These are phyloP conservation scores for Medicago arabica DNA, from an alignment of 306 rosid species.

Conservation along the genomic window DNA sequence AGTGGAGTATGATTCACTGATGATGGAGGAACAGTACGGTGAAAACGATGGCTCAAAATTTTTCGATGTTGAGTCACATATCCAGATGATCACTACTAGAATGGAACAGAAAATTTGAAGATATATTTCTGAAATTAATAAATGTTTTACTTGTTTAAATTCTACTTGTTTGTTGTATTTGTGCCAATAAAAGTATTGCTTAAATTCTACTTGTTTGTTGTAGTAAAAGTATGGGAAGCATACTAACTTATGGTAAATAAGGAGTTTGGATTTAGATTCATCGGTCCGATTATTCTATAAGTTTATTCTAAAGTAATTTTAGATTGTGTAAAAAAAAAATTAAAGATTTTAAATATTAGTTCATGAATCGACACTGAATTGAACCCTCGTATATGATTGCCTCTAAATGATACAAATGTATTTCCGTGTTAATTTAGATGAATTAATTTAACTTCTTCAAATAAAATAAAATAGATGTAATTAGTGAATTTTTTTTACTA, in stretches of 20 bases:
- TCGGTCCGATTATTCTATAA: not conserved
- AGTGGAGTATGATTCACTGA: slow-evolving; percentile 53
- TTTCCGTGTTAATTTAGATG: too few relatives aligned
- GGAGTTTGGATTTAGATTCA: not conserved
- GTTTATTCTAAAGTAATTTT: not conserved
- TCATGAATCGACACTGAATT: too few relatives aligned
- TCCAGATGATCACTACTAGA: slow-evolving; percentile 28
- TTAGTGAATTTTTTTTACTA: too few relatives aligned
- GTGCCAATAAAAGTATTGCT: too few relatives aligned
- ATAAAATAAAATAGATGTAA: too few relatives aligned
- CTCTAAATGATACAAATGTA: too few relatives aligned
- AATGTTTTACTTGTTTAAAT: not conserved
- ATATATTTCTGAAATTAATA: not conserved
- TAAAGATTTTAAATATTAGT: not conserved
- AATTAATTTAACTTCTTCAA: too few relatives aligned
- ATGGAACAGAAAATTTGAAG: slow-evolving; percentile 30
- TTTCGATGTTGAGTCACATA: slow-evolving; percentile 42
- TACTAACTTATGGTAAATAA: not conserved
- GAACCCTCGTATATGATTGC: too few relatives aligned
- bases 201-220: not conserved
- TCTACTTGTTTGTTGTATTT: not conserved
- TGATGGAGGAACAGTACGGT: slow-evolving; percentile 28
- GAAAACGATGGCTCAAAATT: slow-evolving; percentile 33
- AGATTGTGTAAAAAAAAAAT: too few relatives aligned
- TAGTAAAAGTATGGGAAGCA: not conserved